Base-by-base conservation (phyloP, 176 grass and related monocot species). In the Sorghum bicolor region DNA sequence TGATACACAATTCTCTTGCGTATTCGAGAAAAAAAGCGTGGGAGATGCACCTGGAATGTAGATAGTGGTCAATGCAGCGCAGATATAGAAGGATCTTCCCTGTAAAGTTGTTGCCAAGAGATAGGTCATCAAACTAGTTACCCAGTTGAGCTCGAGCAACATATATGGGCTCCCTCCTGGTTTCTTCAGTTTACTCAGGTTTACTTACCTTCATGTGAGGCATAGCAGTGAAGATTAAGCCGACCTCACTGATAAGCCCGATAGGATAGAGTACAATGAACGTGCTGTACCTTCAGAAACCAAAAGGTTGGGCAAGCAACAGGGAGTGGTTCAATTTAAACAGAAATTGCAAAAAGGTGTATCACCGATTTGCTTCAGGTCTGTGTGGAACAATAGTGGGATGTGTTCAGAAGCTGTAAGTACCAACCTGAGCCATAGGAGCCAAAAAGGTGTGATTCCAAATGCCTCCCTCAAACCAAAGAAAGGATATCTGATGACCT, bases 401-500 rank as follows among this genome's bases (percentile, higher is more conserved):
- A n/a, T 50, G 7, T 62, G 5, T 16, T 15, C 15, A 1, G 17
- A 72, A 7, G 20, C 28, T 67, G 36, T 22, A 16, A 1, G 45
- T 44, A 14, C 64, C 19, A 63, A 96, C 94, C 90, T 92, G 28
- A 94, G 92, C 92, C 92, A 94, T 57, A 91, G 45, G 17, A 87
- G 73, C 92, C 86, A 91, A 60, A 62, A 91, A 75, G 89, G 89
- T 30, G 67, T 69, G 66, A 70, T 87, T 67, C 89, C 87, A 87
- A 94, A 84, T 74, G 84, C 72, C 31, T 94, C 92, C 77, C 82
- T 91, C 77, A 91, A 40, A 20, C 89, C 86, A 91, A 94, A 94
- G 84, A 89, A 94, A 36, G 92, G 87, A 48, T 91, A 94, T 63
- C 92, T 89, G 62, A 91, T 89, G n/a, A 87, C 88, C 92, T 94